phyloP scores from a whole-genome alignment of 345 rosid species.

The Eucalyptus cladocalyx region DNA sequence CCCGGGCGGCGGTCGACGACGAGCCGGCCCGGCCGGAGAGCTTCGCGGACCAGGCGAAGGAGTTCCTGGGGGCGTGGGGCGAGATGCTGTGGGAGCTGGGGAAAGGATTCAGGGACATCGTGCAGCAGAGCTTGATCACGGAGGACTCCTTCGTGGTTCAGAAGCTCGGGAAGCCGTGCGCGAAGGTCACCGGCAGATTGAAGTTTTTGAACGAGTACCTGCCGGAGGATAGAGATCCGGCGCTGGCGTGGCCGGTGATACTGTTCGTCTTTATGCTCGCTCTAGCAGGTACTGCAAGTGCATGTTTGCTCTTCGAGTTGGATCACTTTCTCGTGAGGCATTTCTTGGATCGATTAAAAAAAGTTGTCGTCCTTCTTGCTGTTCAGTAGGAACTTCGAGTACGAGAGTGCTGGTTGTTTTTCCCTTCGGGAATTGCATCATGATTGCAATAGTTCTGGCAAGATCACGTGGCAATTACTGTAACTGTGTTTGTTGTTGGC shows the following conservation, averaged over 20 bases:
- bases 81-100: conserved; percentile 83
- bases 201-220: conserved; percentile 74
- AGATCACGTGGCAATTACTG: background rate
- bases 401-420: background rate
- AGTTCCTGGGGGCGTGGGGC: conserved; percentile 78
- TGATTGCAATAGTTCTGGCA: background rate
- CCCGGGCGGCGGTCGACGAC: background rate
- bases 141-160: conserved; percentile 68
- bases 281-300: conserved; percentile 40
- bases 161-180: conserved; percentile 61
- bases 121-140: conserved; percentile 44
- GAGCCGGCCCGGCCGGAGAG: conserved; percentile 33
- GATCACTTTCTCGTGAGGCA: background rate
- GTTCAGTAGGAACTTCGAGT: background rate
- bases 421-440: background rate
- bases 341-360: too few relatives aligned
- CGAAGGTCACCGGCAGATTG: conserved; percentile 44
- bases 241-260: conserved; percentile 78
- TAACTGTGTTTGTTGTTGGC: background rate
- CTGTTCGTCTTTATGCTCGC: conserved; percentile 58
- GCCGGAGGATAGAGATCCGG: conserved; percentile 97
- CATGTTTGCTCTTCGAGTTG: background rate
- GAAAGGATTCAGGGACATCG: conserved; percentile 58
- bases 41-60: conserved; percentile 56
- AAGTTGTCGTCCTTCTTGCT: background rate